Base-by-base conservation (phyloP, 768 basidiomycete species). In the Russula abietina region DNA sequence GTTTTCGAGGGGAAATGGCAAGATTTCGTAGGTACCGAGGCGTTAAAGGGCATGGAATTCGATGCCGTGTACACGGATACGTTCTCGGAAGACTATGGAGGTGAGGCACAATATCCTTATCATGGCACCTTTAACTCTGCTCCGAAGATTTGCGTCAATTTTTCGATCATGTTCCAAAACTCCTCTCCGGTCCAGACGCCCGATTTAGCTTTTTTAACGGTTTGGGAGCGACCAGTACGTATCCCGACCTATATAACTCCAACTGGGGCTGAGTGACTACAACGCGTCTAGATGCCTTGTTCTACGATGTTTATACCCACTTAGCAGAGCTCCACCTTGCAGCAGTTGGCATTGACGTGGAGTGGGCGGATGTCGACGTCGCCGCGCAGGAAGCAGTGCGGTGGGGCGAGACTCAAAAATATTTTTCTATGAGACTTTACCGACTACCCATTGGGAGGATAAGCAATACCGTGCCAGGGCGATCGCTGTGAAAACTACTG, bases 121-220 rank as follows among this genome's bases (percentile, higher is more conserved):
- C 22, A 39, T 45, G 3, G 19, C 17, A 19, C 26, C 24, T 3
- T 32, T 10, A 48, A 50, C 24, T 22, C 43, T 53, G 7, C 19
- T 26, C 63, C 58, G 17, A 60, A 78, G 88, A 88, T 65, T 80
- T 98, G 43, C 83, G 83, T 67, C 76, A 77, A 33, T 96, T 98
- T 75, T 98, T 99, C 73, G 83, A 85, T 59, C 77, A 81, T 50
- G 73, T 97, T 2, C 92, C 91, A 3, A 80, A 89, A 68, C 78
- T 99, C 5, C 78, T 98, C 17, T 79, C 80, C 24, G 85, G 85
- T 16, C 81, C 84, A n/a, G 78, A 85, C 16, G 87, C 89, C n/a
- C 79, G 84, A 17, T 91, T 95, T 71, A 88, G 93, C 64, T 99
- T 98, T 75, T 99, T 98, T 81, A 93, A 99, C 70, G 97, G 97